Conservation (phyloP, 1,139 yeast genomes). For the Candida tunisiensis region DNA sequence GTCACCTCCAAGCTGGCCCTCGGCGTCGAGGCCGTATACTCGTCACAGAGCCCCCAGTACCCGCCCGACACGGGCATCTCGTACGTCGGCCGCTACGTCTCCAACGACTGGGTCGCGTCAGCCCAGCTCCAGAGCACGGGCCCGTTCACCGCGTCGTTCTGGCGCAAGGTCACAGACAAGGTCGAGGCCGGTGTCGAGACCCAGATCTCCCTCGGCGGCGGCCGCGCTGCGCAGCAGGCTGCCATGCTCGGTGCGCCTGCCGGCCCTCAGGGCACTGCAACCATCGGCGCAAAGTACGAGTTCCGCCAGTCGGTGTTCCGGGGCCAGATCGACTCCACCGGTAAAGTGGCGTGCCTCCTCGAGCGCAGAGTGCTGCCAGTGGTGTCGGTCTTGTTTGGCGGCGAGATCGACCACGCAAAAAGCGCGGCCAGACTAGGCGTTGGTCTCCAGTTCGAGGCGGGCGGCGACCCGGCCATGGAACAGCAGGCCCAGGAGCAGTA, state of each 20-base stretch:
- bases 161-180: slow-evolving; percentile 82
- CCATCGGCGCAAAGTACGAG: slow-evolving; percentile 94
- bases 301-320: slow-evolving; percentile 93
- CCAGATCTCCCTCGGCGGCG: slow-evolving; percentile 60
- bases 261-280: slow-evolving; percentile 80
- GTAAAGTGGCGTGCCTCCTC: slow-evolving; percentile 80
- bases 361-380: slow-evolving; percentile 93
- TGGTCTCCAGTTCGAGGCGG: slow-evolving; percentile 94
- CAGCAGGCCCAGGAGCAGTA: slow-evolving; percentile 15
- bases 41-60: slow-evolving; percentile 51
- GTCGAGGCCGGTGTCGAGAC: slow-evolving; percentile 97
- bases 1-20: slow-evolving; percentile 69
- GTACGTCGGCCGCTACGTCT: slow-evolving; percentile 79
- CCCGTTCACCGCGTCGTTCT: slow-evolving; percentile 73
- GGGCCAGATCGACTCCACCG: slow-evolving; percentile 84
- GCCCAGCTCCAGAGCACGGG: slow-evolving; percentile 95
- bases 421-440: slow-evolving; percentile 75
- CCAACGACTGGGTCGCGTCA: slow-evolving; percentile 82
- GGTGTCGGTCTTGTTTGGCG: slow-evolving; percentile 73
- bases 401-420: slow-evolving; percentile 88
- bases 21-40: slow-evolving; percentile 88
- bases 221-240: slow-evolving; percentile 43
- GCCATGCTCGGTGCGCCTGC: slow-evolving; percentile 63
- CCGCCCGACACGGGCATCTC: slow-evolving; percentile 92
- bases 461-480: slow-evolving; percentile 59